Conservation (phyloP, 1,284 basidiomycete species). For the Ustilago trichophora region DNA sequence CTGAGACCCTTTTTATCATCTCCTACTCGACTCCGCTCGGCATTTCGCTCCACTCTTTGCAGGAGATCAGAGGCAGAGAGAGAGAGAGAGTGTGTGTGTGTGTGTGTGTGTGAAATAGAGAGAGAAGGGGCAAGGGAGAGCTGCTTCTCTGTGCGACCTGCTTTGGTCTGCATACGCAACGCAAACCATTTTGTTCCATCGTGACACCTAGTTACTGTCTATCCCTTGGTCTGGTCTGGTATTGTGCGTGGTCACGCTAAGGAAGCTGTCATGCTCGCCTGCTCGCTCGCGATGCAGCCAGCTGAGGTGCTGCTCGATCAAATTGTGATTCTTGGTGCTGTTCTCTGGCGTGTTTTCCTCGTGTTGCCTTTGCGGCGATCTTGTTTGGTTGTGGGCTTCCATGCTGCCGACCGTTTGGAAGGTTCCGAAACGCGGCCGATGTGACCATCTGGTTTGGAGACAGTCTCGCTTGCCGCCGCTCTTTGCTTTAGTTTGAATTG, state of each 20-base stretch:
- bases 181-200: background rate
- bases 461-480: constrained; percentile 10
- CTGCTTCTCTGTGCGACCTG: background rate
- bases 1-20: background rate
- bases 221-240: no score
- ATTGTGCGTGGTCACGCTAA: no score
- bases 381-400: constrained; percentile 1
- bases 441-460: constrained; percentile 14
- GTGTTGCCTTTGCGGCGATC: no score
- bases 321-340: background rate
- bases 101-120: no score
- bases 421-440: constrained; percentile 10
- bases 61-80: no score
- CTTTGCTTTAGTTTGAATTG: background rate
- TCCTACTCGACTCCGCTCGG: constrained; percentile 5
- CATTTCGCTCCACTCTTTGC: background rate
- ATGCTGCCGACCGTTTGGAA: constrained; percentile 4
- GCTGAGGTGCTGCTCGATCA: no score
- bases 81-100: no score
- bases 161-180: background rate
- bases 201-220: background rate
- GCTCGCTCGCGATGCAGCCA: background rate
- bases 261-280: background rate
- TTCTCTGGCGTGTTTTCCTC: no score
- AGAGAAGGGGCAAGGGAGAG: background rate